Percentiles rank a stretch among this genome's conserved stretches.
These are phyloP conservation scores for Macadamia integrifolia DNA, from an alignment of 164 flowering plant species.

Conservation along the genomic window DNA sequence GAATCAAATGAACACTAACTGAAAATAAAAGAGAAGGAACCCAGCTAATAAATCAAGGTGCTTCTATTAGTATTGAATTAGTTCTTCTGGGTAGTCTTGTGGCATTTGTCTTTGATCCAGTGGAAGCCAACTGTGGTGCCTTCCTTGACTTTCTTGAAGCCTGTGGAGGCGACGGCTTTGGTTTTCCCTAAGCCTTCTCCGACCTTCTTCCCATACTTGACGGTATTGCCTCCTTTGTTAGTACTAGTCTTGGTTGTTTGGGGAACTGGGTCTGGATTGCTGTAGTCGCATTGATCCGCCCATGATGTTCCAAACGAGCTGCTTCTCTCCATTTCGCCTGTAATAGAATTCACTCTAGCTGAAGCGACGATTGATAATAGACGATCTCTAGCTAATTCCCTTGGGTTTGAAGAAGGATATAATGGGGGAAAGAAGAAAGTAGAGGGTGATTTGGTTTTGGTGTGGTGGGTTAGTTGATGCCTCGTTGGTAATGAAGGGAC, in stretches of 20 bases:
- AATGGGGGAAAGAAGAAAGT: not conserved
- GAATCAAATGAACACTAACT: no score
- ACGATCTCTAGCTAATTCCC: no score
- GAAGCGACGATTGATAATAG: no score
- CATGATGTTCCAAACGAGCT: conserved; percentile 46
- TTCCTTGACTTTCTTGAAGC: conserved; percentile 68
- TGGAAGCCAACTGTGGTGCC: conserved; percentile 56
- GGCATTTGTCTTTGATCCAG: conserved; percentile 80
- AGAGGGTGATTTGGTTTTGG: not conserved
- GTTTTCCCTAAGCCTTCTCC: conserved; percentile 74
- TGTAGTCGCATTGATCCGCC: conserved; percentile 86
- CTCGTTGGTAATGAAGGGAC: no score
- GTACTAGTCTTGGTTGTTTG: conserved; percentile 10
- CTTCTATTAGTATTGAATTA: not conserved
- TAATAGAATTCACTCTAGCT: no score
- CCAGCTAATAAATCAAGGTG: not conserved
- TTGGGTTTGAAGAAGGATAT: not conserved
- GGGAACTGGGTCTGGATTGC: conserved; percentile 22
- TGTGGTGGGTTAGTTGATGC: not conserved
- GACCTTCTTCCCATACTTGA: conserved; percentile 56
- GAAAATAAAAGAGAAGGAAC: not conserved
- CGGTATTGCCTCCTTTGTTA: conserved; percentile 11
- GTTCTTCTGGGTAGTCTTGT: conserved; percentile 48
- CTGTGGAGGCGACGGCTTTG: conserved; percentile 57
- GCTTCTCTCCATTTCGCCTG: conserved; percentile 18